phyloP scores from a whole-genome alignment of 306 rosid genomes.

The Cucumis hystrix region DNA sequence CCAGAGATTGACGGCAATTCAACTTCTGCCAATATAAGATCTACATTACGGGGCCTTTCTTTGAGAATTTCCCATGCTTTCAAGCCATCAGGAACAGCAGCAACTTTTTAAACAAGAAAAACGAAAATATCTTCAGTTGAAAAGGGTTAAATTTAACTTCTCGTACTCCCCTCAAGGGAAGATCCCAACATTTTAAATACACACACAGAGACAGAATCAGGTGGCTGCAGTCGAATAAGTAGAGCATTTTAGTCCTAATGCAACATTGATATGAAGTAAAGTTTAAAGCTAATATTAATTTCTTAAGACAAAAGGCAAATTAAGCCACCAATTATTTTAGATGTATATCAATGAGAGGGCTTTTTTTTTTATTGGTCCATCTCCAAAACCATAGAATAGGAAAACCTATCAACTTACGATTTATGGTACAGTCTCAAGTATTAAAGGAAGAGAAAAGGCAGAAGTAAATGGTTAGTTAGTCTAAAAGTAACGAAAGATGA shows the following conservation, averaged over 20 bases:
- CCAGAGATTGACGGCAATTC: slow-evolving; percentile 93
- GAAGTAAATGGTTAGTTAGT: neutral
- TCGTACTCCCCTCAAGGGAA: neutral
- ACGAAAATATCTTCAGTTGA: slow-evolving; percentile 3
- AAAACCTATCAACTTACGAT: neutral
- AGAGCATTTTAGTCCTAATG: neutral
- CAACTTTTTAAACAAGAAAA: slow-evolving; percentile 49
- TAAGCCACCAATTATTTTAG: neutral
- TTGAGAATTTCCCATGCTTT: slow-evolving; percentile 94
- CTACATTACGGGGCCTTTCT: slow-evolving; percentile 51
- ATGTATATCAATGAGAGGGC: neutral
- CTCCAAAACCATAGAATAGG: neutral
- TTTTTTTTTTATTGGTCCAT: neutral
- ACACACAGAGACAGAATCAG: neutral
- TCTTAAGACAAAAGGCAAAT: neutral
- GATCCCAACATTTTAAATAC: neutral
- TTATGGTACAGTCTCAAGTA: neutral
- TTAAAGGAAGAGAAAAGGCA: neutral
- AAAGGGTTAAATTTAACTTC: neutral
- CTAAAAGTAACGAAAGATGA: neutral
- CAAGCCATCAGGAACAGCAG: slow-evolving; percentile 85
- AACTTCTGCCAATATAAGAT: slow-evolving; percentile 83
- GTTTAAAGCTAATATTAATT: neutral
- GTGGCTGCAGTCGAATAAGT: neutral
- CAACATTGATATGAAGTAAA: neutral